Evolutionary conservation across 31 red algal genomes (phyloP).

Genomic region (Odonthalia washingtoniensis): DNA sequence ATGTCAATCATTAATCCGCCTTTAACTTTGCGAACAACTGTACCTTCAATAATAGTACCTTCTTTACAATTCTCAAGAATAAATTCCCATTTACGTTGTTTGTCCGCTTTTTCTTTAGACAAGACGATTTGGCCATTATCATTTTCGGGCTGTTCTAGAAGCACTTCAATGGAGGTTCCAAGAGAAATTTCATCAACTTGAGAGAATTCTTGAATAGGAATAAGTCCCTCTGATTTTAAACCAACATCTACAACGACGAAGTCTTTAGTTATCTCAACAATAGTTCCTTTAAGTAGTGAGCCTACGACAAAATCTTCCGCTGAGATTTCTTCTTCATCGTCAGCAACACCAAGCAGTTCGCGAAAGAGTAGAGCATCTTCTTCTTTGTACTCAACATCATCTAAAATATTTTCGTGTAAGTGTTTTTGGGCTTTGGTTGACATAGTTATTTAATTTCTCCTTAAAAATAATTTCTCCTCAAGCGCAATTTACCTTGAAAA

Average conservation of each 20-base stretch:
- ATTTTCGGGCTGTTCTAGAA: conserved; percentile 8
- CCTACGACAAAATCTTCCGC: conserved; percentile 13
- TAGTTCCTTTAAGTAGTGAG: conserved; percentile 12
- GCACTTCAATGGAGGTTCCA: conserved; percentile 5
- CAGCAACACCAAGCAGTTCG: too few species aligned
- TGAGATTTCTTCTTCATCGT: too few species aligned
- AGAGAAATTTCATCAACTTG: not conserved
- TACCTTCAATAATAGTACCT: not conserved
- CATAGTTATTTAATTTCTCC: too few species aligned
- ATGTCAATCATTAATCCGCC: conserved; percentile 20
- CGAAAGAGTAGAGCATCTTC: too few species aligned
- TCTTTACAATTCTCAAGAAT: conserved; percentile 10
- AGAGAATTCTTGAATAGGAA: conserved; percentile 21
- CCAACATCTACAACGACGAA: conserved; percentile 29
- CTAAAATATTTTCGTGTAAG: too few species aligned
- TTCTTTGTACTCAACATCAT: too few species aligned
- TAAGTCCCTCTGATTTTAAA: conserved; percentile 19
- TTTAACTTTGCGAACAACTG: not conserved
- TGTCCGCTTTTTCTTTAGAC: conserved; percentile 22
- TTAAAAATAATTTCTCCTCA: too few species aligned
- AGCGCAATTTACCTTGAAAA: too few species aligned
- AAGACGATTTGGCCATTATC: conserved; percentile 3
- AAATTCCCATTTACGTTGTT: conserved; percentile 11
- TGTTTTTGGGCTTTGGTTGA: too few species aligned
- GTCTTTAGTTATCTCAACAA: conserved; percentile 1